Conservation (phyloP, 345 rosid genomes). For the Anacardium occidentale region DNA sequence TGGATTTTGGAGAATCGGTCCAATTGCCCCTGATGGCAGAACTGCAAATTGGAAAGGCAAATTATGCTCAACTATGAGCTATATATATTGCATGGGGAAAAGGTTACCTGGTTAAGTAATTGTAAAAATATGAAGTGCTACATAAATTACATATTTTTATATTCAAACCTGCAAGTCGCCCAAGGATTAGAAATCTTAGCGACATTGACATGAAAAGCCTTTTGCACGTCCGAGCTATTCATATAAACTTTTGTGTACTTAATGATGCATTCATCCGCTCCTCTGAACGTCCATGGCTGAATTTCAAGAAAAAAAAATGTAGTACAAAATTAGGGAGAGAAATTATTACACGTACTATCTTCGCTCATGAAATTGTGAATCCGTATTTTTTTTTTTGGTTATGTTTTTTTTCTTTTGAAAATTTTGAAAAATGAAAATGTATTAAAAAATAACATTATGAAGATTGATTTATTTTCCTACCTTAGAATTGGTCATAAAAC, state of each 20-base stretch:
- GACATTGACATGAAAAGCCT: slow-evolving; percentile 64
- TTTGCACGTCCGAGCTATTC: slow-evolving; percentile 67
- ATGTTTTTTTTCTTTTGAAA: too few relatives aligned
- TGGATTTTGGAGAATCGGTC: slow-evolving; percentile 76
- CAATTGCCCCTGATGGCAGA: slow-evolving; percentile 47
- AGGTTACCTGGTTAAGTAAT: neutral
- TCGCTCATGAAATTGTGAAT: too few relatives aligned
- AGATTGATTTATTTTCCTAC: too few relatives aligned
- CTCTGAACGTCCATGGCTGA: slow-evolving; percentile 74
- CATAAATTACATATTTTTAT: neutral
- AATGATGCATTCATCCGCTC: slow-evolving; percentile 67
- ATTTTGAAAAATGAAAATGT: too few relatives aligned
- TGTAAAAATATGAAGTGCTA: neutral
- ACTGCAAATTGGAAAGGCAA: slow-evolving; percentile 31
- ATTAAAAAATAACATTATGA: too few relatives aligned
- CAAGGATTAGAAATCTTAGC: slow-evolving; percentile 38
- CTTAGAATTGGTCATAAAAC: too few relatives aligned
- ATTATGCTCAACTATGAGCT: neutral
- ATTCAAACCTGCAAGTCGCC: slow-evolving; percentile 53
- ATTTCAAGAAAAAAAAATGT: neutral
- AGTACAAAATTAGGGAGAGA: neutral
- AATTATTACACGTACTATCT: too few relatives aligned
- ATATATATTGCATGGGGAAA: neutral
- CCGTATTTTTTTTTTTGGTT: too few relatives aligned
- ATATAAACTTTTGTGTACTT: slow-evolving; percentile 47